Evolutionary conservation across 2,329 filamentous ascomycete species (phyloP), one percentile per base, ranked within the genome.

Genomic region (Trichoderma sp.): DNA sequence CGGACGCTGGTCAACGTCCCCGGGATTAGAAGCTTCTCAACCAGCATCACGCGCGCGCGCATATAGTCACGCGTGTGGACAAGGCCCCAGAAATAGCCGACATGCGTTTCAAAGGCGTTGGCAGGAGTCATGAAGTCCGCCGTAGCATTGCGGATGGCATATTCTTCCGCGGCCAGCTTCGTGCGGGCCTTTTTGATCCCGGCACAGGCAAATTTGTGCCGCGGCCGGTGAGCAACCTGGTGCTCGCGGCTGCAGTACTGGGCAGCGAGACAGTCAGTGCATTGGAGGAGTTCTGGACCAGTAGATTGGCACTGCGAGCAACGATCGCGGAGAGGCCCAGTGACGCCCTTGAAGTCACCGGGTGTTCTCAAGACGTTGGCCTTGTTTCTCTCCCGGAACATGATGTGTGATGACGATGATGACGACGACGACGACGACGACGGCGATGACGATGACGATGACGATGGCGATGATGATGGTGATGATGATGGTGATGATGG

Each of bases 181-280:
- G 69, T 39, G 2, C 74, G 75, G 6, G 68, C 67, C 42, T 77
- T 76, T 66, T 77, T 78, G 72, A 82, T 74, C 10, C 65, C 68
- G 13, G 70, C 78, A 74, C 84, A 86, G 15, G 61, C 71, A 10
- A 39, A 39, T 70, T 81, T 81, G 75, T 86, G 83, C 3, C 67
- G 52, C 0, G 69, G 45, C 27, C 78, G 72, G 70, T 85, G 73
- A 2, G 72, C 57, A 0, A 64, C 61, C 73, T 85, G 82, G 72
- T 85, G 82, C 1, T 81, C 78, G 15, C 73, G 72, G 58, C 77
- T 72, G 74, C 84, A 86, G 74, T 86, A 86, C 45, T 74, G 73
- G 61, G 80, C 75, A 1, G 77, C 78, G 50, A 75, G 78, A 74
- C 84, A 86, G 5, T 73, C 78, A 4, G 74, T 68, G 70, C 84